Percentiles rank a stretch among this genome's conserved stretches.
These are phyloP conservation scores for Tremellales sp. DNA, from an alignment of 1,284 basidiomycete genomes.

Conservation along the genomic window DNA sequence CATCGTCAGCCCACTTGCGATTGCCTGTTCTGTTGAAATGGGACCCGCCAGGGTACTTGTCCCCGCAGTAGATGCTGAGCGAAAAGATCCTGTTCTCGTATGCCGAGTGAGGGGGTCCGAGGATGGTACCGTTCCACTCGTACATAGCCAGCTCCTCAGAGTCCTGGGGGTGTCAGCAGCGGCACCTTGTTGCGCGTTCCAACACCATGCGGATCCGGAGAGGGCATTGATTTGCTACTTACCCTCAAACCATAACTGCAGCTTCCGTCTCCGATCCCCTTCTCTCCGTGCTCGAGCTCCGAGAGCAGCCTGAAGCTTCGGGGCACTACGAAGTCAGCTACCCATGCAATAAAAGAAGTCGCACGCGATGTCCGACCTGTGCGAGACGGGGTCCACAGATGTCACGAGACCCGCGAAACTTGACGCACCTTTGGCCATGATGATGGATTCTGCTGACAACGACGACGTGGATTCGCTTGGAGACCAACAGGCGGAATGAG, in stretches of 20 bases:
- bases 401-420: too few relatives aligned
- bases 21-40: neutral
- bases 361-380: too few relatives aligned
- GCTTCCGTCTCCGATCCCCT: slow-evolving; percentile 95
- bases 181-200: too few relatives aligned
- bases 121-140: slow-evolving; percentile 98
- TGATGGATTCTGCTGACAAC: too few relatives aligned
- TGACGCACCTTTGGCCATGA: slow-evolving; percentile 60
- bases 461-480: too few relatives aligned
- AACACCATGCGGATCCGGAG: neutral
- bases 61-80: slow-evolving; percentile 82
- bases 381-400: too few relatives aligned
- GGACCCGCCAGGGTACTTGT: slow-evolving; percentile 73
- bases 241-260: slow-evolving; percentile 88
- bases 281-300: slow-evolving; percentile 99
- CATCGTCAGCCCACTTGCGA: slow-evolving; percentile 2
- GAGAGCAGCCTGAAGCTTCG: slow-evolving; percentile 94
- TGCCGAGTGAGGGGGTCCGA: slow-evolving; percentile 94
- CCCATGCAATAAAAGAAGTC: slow-evolving; percentile 2
- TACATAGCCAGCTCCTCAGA: slow-evolving; percentile 93
- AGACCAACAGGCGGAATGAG: too few relatives aligned
- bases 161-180: slow-evolving; percentile 51
- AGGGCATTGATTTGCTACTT: slow-evolving; percentile 8
- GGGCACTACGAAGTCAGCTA: slow-evolving; percentile 61
- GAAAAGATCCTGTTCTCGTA: slow-evolving; percentile 99